Base-by-base conservation (phyloP, 73 alveolate genomes). In the Symbiodinium pilosum region DNA sequence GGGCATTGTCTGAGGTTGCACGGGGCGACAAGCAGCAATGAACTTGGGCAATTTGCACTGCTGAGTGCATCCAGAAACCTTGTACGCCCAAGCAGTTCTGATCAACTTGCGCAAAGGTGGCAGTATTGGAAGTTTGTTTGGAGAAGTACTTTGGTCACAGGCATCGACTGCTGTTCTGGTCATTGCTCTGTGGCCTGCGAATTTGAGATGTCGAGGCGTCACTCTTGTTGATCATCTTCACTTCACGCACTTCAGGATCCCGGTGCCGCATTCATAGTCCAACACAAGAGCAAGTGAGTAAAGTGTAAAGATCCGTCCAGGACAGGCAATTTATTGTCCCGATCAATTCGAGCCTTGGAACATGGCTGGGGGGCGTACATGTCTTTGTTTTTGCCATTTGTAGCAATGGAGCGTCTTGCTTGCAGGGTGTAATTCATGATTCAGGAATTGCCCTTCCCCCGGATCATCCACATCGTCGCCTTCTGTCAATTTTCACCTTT, bases 41-140 rank as follows among this genome's bases (percentile, higher is more conserved):
- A 20, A 24, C 81, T 9, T n/a, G 81, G 81, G 30, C 32, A 24
- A n/a, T 54, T 32, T 2, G 2, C 32, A 12, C 30, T 7, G 44
- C 28, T 30, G 32, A 28, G 43, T 7, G 86, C 20, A 38, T 30
- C 86, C 86, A 73, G n/a, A n/a, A n/a, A n/a, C n/a, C n/a, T n/a
- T n/a, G n/a, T n/a, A n/a, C n/a, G n/a, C n/a, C n/a, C n/a, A n/a
- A n/a, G n/a, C n/a, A 34, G 30, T 16, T 3, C 38, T 83, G 59
- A 20, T 34, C 34, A 24, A 34, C 42, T 24, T 11, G n/a, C 81
- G 14, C 42, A n/a, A 4, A 91, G 97, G 98, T 93, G 98, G 98
- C 98, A 93, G 44, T 93, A 93, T 30, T 93, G 98, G 98, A 93
- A 93, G 98, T 93, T 93, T 36, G 98, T 93, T 2, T 93, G 98